A percentile compares a stretch with the other conserved stretches of the same genome.
Conservation (phyloP, 2,329 filamentous ascomycete species). For the Monosporascus sp. region DNA sequence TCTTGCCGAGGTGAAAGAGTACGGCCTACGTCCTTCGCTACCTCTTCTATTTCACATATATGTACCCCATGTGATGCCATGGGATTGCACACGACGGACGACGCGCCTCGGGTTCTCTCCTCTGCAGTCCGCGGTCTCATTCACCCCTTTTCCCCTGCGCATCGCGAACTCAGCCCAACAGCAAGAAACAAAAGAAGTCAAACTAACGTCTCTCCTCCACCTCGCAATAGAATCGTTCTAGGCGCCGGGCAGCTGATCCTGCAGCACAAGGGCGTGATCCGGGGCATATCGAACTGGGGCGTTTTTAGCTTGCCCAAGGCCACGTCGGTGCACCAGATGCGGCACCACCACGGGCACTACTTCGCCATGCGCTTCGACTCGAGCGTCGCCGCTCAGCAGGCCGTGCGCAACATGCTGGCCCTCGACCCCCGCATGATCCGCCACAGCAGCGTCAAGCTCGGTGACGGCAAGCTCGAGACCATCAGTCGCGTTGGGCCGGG, state of each 20-base stretch:
- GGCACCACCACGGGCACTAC: conserved; percentile 84
- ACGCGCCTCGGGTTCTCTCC: no score
- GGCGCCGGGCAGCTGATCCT: conserved; percentile 81
- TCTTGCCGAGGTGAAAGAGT: conserved; percentile 93
- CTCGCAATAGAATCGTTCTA: conserved; percentile 67
- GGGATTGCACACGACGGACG: no score
- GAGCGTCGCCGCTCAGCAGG: conserved; percentile 65
- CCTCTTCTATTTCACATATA: neutral
- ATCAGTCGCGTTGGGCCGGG: conserved; percentile 41
- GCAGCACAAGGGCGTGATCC: conserved; percentile 78
- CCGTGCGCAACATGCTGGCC: conserved; percentile 68
- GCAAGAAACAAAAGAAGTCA: neutral
- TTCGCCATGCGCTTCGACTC: conserved; percentile 97
- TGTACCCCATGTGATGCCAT: no score
- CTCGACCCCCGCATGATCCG: conserved; percentile 89
- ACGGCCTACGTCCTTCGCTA: conserved; percentile 30
- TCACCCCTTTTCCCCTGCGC: no score
- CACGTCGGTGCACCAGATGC: conserved; percentile 73
- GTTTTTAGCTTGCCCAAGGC: conserved; percentile 80
- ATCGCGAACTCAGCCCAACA: no score
- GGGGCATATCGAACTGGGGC: conserved; percentile 93
- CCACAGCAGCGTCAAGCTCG: conserved; percentile 81
- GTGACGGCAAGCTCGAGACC: conserved; percentile 53
- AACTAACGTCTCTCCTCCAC: neutral
- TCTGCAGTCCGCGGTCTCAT: no score